phyloP scores from a whole-genome alignment of 2,329 filamentous ascomycete species.

The Phialophora verrucosa region DNA sequence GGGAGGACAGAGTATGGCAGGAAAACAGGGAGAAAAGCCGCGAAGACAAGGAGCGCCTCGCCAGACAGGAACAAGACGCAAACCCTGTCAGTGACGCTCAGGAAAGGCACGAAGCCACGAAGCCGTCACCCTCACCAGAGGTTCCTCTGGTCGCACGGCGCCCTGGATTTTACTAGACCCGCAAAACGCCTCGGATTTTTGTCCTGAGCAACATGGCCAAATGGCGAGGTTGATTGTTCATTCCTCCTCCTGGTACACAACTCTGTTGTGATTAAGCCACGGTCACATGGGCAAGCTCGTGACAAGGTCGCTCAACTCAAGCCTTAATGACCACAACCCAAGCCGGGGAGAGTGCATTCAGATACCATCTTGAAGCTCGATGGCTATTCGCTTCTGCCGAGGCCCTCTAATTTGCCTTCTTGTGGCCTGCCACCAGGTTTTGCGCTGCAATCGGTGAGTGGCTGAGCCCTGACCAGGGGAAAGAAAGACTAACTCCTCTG shows the following conservation, averaged over 20 bases:
- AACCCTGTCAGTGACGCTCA: conserved; percentile 32
- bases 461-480: not conserved
- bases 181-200: not conserved
- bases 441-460: conserved; percentile 14
- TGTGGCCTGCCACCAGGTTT: conserved; percentile 20
- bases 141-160: conserved; percentile 10
- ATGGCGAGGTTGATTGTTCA: not conserved
- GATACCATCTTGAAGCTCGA: conserved; percentile 31
- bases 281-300: not conserved
- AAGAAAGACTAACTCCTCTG: conserved; percentile 24
- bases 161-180: conserved; percentile 34
- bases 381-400: conserved; percentile 24
- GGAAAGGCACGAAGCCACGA: conserved; percentile 12
- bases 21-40: conserved; percentile 31
- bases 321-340: conserved; percentile 24
- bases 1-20: conserved; percentile 39
- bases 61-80: conserved; percentile 36
- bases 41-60: conserved; percentile 33
- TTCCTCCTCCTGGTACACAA: not conserved
- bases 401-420: conserved; percentile 22
- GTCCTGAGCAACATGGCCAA: not conserved
- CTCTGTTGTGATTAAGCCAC: not conserved
- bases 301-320: not conserved
- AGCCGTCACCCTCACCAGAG: conserved; percentile 1
- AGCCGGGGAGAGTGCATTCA: conserved; percentile 26